Evolutionary conservation across 352 stramenopile species (phyloP).

Genomic region (Pythium chondricola): DNA sequence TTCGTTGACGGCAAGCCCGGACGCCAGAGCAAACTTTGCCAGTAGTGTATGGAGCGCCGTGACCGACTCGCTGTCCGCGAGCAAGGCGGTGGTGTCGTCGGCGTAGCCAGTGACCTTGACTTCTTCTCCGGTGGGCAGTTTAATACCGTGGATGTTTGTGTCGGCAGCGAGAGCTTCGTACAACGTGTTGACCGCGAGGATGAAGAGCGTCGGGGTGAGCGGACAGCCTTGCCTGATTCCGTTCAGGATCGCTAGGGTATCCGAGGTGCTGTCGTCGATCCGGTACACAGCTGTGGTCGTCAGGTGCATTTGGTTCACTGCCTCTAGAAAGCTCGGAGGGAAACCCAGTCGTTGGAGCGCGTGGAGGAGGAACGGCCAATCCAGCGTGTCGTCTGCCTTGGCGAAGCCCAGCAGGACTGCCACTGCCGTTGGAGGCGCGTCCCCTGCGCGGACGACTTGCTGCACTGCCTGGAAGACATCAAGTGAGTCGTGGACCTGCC

Average conservation of each 20-base stretch:
- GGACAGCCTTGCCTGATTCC: constrained; percentile 9
- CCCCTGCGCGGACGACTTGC: not conserved
- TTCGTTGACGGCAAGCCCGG: constrained; percentile 1
- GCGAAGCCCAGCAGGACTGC: constrained; percentile 3
- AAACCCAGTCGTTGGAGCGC: not conserved
- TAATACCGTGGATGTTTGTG: no score
- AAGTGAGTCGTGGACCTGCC: no score
- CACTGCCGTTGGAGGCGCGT: not conserved
- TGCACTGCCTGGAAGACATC: not conserved
- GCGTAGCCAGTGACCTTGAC: no score
- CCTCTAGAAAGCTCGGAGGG: not conserved
- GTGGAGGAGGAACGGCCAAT: not conserved
- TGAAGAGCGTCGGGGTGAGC: constrained; percentile 1
- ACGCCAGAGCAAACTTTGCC: no score
- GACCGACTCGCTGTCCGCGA: no score
- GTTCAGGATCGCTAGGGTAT: not conserved
- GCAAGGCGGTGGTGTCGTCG: no score
- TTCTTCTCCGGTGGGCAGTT: no score
- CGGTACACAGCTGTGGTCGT: not conserved
- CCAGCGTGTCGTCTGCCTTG: not conserved
- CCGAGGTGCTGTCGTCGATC: not conserved
- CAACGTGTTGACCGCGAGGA: constrained; percentile 1
- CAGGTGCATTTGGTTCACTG: not conserved
- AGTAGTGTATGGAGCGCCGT: no score
- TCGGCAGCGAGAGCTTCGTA: not conserved